Conservation (phyloP, 164 flowering plant genomes). For the Litsea cubeba region DNA sequence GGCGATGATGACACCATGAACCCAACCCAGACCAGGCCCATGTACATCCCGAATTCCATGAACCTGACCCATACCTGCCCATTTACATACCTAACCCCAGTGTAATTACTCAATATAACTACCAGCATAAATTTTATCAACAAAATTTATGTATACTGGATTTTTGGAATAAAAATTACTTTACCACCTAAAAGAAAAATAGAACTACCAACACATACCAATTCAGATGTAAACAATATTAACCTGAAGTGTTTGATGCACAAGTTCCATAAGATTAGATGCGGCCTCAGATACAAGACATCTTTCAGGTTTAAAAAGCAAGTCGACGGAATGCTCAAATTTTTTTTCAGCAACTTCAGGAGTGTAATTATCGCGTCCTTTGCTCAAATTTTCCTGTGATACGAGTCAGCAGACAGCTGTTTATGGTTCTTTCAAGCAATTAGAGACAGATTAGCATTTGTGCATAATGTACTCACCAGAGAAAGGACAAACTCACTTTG, state of each 20-base stretch:
- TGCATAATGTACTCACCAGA: constrained; percentile 42
- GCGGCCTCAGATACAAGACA: constrained; percentile 82
- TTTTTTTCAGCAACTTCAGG: constrained; percentile 20
- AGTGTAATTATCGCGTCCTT: constrained; percentile 15
- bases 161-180: too few relatives aligned
- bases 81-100: background rate
- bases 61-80: too few relatives aligned
- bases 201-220: background rate
- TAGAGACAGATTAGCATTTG: background rate
- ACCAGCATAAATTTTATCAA: background rate
- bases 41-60: too few relatives aligned
- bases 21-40: too few relatives aligned
- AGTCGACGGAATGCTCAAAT: constrained; percentile 41
- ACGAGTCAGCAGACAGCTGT: constrained; percentile 5
- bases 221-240: background rate
- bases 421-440: constrained; percentile 5
- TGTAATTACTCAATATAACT: background rate
- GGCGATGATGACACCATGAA: too few relatives aligned
- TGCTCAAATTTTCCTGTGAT: constrained; percentile 34
- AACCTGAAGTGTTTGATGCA: constrained; percentile 78
- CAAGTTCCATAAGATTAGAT: constrained; percentile 62
- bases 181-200: too few relatives aligned
- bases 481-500: constrained; percentile 63
- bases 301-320: constrained; percentile 65
- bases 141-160: too few relatives aligned